Base-by-base conservation (phyloP, 306 rosid species). In the Albizia julibrissin region DNA sequence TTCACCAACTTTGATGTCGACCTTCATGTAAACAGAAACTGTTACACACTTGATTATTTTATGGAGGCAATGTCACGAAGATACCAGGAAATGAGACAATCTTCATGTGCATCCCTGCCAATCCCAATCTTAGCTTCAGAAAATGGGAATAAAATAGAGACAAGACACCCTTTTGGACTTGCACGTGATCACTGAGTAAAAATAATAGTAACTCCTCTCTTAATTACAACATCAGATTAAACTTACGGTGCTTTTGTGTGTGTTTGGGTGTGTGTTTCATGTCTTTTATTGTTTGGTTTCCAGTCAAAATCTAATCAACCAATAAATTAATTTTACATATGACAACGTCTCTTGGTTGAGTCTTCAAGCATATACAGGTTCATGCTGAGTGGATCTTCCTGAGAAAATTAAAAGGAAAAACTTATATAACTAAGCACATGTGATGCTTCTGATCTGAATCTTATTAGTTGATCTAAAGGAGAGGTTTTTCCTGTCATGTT, bases 61-160 rank as follows among this genome's bases (percentile, higher is more conserved):
- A 80, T 78, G 80, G 19, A 62, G 74, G 9, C 82, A 27, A 69
- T 76, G 89, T 88, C 86, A 50, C 86, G 62, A 54, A 86, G 88
- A 43, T 47, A 82, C 79, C 79, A 78, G 22, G 46, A 77, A 72
- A 44, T 54, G 73, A 27, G 79, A 86, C 89, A 82, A 83, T 59
- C 83, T 43, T 87, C 92, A 88, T 77, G 89, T 90, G 96, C 91
- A 59, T 31, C 39, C 50, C 85, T 87, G 84, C 80, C 79, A 80
- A 85, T 83, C 81, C 84, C 80, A 54, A 87, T 75, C 86, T 79
- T 81, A 39, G 46, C 76, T 66, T 83, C 71, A 46, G 27, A 84
- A 79, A 79, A 58, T 76, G 29, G 52, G n/a, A 68, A 68, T 69
- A 75, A 39, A 44, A 64, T 74, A 39, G 10, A 77, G 73, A 86